phyloP scores from a whole-genome alignment of 495 filamentous ascomycete species.

The Penicillium coprophilum region DNA sequence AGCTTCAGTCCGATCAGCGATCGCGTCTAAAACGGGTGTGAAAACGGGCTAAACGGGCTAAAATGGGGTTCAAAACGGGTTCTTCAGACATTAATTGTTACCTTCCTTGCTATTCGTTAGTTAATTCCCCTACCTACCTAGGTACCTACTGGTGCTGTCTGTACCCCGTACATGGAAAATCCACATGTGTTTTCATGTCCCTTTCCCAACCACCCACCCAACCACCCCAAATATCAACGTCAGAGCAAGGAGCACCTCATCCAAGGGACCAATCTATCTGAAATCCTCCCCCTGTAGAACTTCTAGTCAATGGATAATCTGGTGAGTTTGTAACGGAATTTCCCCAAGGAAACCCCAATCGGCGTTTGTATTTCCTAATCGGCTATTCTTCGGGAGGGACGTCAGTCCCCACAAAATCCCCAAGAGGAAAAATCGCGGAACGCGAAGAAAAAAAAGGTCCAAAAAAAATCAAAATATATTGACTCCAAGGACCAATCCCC shows the following conservation, averaged over 20 bases:
- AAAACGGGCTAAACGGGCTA: too few relatives aligned
- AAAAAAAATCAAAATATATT: not conserved
- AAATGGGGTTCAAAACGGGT: conserved; percentile 2
- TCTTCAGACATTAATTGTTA: not conserved
- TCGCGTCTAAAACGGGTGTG: not conserved
- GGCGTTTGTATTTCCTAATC: conserved; percentile 16
- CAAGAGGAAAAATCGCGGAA: not conserved
- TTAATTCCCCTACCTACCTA: too few relatives aligned
- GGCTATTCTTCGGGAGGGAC: conserved; percentile 17
- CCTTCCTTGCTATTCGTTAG: not conserved
- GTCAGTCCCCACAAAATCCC: conserved; percentile 5
- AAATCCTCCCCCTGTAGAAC: conserved; percentile 1
- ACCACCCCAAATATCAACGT: conserved; percentile 8
- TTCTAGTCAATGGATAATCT: conserved; percentile 6
- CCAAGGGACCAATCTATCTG: conserved; percentile 7
- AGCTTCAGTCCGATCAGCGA: conserved; percentile 18
- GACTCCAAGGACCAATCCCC: not conserved
- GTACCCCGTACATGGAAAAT: too few relatives aligned
- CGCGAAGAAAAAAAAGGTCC: not conserved
- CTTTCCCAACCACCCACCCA: conserved; percentile 5
- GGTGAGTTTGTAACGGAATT: conserved; percentile 3
- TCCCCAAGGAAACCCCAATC: not conserved
- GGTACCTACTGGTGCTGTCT: too few relatives aligned
- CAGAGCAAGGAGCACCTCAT: conserved; percentile 6
- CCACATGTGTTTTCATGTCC: not conserved